Evolutionary conservation across 1,284 basidiomycete species (phyloP).

Genomic region (Cystobasidium slooffiae): DNA sequence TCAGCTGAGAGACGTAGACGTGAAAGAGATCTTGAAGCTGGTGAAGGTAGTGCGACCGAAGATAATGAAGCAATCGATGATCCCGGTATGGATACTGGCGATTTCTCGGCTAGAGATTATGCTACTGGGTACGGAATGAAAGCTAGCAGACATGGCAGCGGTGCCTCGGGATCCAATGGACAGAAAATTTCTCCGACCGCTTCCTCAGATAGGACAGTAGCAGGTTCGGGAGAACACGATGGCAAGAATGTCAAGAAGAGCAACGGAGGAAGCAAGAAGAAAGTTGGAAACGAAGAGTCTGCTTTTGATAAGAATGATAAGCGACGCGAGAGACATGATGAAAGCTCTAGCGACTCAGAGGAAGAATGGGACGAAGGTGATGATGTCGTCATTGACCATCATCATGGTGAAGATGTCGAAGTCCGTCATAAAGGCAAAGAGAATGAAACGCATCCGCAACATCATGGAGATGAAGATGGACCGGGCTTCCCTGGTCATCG

Average conservation of each 20-base stretch:
- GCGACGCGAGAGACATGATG: conserved; percentile 45
- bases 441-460: background rate
- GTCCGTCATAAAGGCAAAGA: conserved; percentile 47
- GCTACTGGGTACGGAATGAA: conserved; percentile 11
- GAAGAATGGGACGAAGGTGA: conserved; percentile 44
- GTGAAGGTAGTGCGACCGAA: background rate
- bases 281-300: conserved; percentile 52
- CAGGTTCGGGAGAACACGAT: background rate
- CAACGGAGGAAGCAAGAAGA: no score
- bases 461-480: conserved; percentile 14
- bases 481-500: conserved; percentile 33
- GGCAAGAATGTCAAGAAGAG: conserved; percentile 37
- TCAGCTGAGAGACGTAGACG: conserved; percentile 37
- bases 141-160: background rate
- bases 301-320: conserved; percentile 49
- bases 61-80: conserved; percentile 31
- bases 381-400: conserved; percentile 49
- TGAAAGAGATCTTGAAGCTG: conserved; percentile 40
- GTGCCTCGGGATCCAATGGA: background rate
- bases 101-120: conserved; percentile 33
- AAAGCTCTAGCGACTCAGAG: conserved; percentile 46
- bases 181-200: conserved; percentile 25
- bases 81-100: conserved; percentile 42
- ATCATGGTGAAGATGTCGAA: conserved; percentile 49
- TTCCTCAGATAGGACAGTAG: conserved; percentile 26